These are phyloP conservation scores for Phytophthora constricta DNA, from an alignment of 352 stramenopile genomes.

Conservation along the genomic window DNA sequence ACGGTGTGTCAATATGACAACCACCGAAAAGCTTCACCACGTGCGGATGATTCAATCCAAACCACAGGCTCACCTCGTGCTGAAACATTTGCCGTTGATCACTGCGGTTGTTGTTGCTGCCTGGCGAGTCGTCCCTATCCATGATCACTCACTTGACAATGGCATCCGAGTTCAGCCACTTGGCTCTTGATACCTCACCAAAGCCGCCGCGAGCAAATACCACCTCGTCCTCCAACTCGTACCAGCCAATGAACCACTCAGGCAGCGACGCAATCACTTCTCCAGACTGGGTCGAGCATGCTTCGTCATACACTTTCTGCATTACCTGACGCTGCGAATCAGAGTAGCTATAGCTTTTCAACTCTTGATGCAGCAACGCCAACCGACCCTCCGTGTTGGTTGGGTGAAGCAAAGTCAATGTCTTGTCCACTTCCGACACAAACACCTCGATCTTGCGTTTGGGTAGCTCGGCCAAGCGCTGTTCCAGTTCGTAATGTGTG, in stretches of 20 bases:
- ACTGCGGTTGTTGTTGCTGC: no score
- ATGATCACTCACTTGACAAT: slow-evolving; percentile 6
- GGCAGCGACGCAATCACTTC: background rate
- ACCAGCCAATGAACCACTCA: slow-evolving; percentile 5
- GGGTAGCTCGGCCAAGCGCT: background rate
- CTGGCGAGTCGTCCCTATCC: no score
- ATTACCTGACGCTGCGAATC: background rate
- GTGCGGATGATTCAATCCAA: slow-evolving; percentile 11
- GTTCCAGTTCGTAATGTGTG: background rate
- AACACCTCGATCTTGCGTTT: background rate
- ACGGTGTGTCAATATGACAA: background rate
- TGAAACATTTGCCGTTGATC: background rate
- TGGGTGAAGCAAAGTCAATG: background rate
- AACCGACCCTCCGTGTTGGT: background rate
- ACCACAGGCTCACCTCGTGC: slow-evolving; percentile 35
- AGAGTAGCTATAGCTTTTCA: background rate
- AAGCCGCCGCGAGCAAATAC: background rate
- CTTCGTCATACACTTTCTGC: background rate
- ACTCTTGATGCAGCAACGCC: background rate
- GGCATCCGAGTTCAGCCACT: slow-evolving; percentile 16
- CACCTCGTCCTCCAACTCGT: slow-evolving; percentile 6
- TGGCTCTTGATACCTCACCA: slow-evolving; percentile 4
- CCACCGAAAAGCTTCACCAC: background rate
- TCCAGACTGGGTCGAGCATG: background rate
- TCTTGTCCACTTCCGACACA: background rate